Base-by-base conservation (phyloP, 1,284 basidiomycete genomes). In the Ganoderma lucidum region DNA sequence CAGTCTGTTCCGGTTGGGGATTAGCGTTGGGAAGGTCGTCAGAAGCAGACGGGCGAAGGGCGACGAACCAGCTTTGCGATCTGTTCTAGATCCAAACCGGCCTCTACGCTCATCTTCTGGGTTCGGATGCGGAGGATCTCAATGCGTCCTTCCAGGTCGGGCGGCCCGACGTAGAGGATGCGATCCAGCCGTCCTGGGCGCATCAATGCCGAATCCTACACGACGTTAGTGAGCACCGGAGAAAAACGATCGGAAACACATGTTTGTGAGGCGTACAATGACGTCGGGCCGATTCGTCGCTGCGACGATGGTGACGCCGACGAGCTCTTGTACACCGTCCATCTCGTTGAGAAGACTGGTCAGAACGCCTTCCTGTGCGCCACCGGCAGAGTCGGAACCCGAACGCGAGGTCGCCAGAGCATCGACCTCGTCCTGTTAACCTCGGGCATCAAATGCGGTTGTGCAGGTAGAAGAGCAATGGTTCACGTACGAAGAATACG, bases 271-370 rank as follows among this genome's bases (percentile, higher is more conserved):
- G 23, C 92, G 78, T 71, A 96, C 96, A 44, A 99, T 92, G 19
- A 92, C 90, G 70, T 98, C 96, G 1, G 98, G 98, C 64, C 97
- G 84, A 79, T 99, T 99, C 5, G 98, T 99, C 0, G 98, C 98
- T 0, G 96, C 98, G 4, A 99, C 89, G 45, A 99, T 90, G 0
- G 96, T 96, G 17, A 99, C 98, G 0, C 96, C 96, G 4, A 93
- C 85, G 28, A 98, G 85, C 80, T 96, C 94, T 80, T 99, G 96
- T 2, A 99, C 94, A 15, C 98, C 98, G 79, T 99, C 98, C 96
- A 99, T 99, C 81, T 99, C 98, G 78, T 97, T 99, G 65, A 99
- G 82, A 28, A 99, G 85, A 69, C 92, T 97, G 0, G 96, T 98
- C 23, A 99, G 87, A 15, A 99, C 95, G 8, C 97, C 95, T 75